These are phyloP conservation scores for Mortierella sp. DNA, from an alignment of 371 early-diverging fungal species.

Conservation along the genomic window DNA sequence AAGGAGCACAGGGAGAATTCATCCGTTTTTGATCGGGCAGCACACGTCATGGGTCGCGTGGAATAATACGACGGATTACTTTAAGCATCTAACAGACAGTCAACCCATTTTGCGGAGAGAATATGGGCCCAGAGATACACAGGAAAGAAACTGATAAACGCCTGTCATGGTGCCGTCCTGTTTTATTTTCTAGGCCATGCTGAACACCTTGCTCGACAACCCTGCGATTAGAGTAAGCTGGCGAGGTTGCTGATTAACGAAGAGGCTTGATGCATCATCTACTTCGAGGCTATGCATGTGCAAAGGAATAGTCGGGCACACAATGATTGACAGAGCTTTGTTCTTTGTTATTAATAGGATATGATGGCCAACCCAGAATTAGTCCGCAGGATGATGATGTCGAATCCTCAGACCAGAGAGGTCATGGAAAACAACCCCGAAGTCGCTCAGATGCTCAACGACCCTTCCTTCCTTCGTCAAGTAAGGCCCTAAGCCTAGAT, in stretches of 20 bases:
- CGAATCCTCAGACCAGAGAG: slow-evolving; percentile 75
- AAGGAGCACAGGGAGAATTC: too few relatives aligned
- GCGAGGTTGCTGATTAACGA: background rate
- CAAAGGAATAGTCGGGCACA: background rate
- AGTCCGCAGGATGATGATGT: slow-evolving; percentile 78
- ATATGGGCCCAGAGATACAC: too few relatives aligned
- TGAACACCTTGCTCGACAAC: slow-evolving; percentile 38
- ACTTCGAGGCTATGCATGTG: background rate
- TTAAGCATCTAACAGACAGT: too few relatives aligned
- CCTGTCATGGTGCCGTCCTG: background rate
- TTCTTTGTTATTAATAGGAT: slow-evolving; percentile 40
- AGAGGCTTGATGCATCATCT: background rate
- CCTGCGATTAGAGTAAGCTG: slow-evolving; percentile 45
- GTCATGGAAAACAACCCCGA: slow-evolving; percentile 84
- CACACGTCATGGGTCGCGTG: too few relatives aligned
- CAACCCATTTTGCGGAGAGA: too few relatives aligned
- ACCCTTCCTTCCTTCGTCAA: slow-evolving; percentile 82
- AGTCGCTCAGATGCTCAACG: slow-evolving; percentile 79
- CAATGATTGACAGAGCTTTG: too few relatives aligned
- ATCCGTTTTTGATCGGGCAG: too few relatives aligned
- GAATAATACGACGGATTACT: too few relatives aligned
- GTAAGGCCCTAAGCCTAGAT: slow-evolving; percentile 17
- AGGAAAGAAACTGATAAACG: too few relatives aligned
- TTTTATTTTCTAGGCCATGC: slow-evolving; percentile 20
- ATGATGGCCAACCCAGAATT: slow-evolving; percentile 72